These are phyloP conservation scores for Magnaporthiopsis rhizophila DNA, from an alignment of 2,329 filamentous ascomycete species.

Conservation along the genomic window DNA sequence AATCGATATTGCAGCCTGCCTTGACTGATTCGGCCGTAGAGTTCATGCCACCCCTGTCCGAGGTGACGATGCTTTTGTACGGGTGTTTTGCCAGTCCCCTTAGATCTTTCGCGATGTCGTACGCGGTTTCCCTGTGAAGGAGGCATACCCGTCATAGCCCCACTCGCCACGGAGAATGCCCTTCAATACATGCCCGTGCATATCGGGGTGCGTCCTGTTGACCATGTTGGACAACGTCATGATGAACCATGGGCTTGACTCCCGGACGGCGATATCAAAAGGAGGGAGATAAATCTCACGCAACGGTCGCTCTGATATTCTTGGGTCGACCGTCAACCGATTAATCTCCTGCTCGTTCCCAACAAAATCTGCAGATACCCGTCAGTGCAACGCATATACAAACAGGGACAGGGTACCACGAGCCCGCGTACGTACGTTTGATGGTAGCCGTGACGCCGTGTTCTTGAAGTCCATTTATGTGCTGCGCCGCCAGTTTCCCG, in stretches of 20 bases:
- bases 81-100: slow-evolving; percentile 20
- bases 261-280: slow-evolving; percentile 64
- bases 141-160: slow-evolving; percentile 48
- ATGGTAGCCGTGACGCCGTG: slow-evolving; percentile 69
- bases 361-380: slow-evolving; percentile 44
- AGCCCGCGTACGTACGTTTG: slow-evolving; percentile 48
- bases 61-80: slow-evolving; percentile 37
- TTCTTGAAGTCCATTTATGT: slow-evolving; percentile 65
- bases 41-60: slow-evolving; percentile 52
- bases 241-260: slow-evolving; percentile 60
- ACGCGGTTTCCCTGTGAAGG: neutral
- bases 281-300: slow-evolving; percentile 67
- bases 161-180: slow-evolving; percentile 53
- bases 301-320: slow-evolving; percentile 56
- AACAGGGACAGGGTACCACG: neutral
- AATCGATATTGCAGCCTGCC: slow-evolving; percentile 50
- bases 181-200: slow-evolving; percentile 46
- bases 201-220: slow-evolving; percentile 54
- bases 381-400: neutral
- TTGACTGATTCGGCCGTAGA: slow-evolving; percentile 47
- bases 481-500: slow-evolving; percentile 63
- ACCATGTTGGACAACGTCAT: slow-evolving; percentile 64
- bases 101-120: neutral
- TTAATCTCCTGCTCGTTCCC: slow-evolving; percentile 68
- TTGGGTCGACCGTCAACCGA: slow-evolving; percentile 55